Evolutionary conservation across 73 alveolate species (phyloP).

Genomic region (Uronychia binucleata): DNA sequence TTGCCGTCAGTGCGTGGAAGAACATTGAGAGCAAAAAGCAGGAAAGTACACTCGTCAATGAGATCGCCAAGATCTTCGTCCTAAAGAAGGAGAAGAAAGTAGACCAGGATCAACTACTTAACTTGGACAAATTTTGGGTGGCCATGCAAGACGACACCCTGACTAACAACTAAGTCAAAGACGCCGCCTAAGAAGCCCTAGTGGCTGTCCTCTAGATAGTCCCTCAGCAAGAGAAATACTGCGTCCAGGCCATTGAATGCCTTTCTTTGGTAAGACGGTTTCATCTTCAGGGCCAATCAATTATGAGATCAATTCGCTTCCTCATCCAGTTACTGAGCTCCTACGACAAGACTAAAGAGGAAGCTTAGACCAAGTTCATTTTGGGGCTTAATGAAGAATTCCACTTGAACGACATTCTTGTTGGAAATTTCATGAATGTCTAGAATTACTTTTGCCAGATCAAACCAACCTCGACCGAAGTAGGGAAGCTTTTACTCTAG

Average conservation of each 20-base stretch:
- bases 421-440: not conserved
- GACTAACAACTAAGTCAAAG: not conserved
- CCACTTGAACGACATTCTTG: not conserved
- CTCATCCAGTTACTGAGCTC: not conserved
- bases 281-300: not conserved
- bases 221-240: not conserved
- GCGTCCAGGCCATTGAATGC: not conserved
- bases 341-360: not conserved
- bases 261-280: not conserved
- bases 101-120: not conserved
- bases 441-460: not conserved
- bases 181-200: not conserved
- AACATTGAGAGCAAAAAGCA: not conserved
- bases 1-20: not conserved
- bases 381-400: not conserved
- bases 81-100: not conserved
- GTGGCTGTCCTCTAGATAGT: not conserved
- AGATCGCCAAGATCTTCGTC: not conserved
- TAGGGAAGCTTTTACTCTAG: not conserved
- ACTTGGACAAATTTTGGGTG: not conserved
- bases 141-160: not conserved
- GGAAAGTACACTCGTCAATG: not conserved
- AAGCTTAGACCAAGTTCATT: not conserved
- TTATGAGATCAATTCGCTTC: not conserved
- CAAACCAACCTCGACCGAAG: not conserved